Base-by-base conservation (phyloP, 441 rosid species). In the Kokia cookei region DNA sequence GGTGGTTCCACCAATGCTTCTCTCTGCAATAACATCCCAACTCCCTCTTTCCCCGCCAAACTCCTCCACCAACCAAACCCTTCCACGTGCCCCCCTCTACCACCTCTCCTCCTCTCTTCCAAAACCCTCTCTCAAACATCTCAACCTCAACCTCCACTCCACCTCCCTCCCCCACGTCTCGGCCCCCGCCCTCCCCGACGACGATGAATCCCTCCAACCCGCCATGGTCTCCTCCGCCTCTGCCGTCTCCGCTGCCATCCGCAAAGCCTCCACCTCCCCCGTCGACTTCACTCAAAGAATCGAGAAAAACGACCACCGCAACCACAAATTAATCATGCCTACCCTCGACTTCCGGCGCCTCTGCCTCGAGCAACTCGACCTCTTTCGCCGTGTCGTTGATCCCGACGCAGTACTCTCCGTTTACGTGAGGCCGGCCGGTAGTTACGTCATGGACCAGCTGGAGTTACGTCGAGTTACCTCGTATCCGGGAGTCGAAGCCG, bases 361-460 rank as follows among this genome's bases (percentile, higher is more conserved):
- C 37, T 92, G 97, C 73, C 75, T 85, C 60, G 92, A 92, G 75
- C 97, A 92, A 57, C 78, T 94, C 32, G 88, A 90, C 82, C 91
- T 94, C 69, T 94, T 94, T 65, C 95, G 91, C 69, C 69, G 88
- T 63, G 86, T 87, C 80, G 93, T 94, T 1, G 83, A 92, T 70
- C 89, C 93, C 61, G 83, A 84, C 57, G 91, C 95, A 5, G 37
- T 88, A 27, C 91, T 94, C 78, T 92, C 97, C 65, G 86, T 93
- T 69, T 93, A 91, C 73, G 94, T 89, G 74, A 86, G 97, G 80
- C 98, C 96, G 13, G 97, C 98, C 5, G 96, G 97, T 75, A 91
- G 98, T 55, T 92, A 94, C 71, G 97, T 94, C 19, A 94, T 92
- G 98, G 97, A 94, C 84, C 84, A 90, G 43, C 72, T 94, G 47